Percentiles rank a stretch among this genome's conserved stretches.
These are phyloP conservation scores for Lentinus tigrinus DNA, from an alignment of 768 basidiomycete genomes.

Conservation along the genomic window DNA sequence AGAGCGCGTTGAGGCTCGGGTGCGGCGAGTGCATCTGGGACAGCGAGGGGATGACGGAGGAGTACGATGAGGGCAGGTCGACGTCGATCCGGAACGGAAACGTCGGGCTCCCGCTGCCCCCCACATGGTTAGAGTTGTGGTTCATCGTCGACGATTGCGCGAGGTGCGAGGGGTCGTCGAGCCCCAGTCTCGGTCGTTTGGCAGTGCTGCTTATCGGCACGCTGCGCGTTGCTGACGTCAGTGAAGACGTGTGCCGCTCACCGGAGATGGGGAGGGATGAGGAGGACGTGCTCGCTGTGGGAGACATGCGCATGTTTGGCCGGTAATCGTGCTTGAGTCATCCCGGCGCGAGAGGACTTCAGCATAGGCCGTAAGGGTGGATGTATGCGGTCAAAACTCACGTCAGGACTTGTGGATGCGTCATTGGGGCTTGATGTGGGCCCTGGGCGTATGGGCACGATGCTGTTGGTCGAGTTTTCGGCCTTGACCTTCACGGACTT, in stretches of 20 bases:
- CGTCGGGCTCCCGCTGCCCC: constrained; percentile 10
- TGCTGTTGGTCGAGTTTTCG: constrained; percentile 10
- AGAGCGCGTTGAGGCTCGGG: constrained; percentile 15
- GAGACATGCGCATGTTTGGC: constrained; percentile 16
- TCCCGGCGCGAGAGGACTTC: background rate
- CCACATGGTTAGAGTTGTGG: constrained; percentile 12
- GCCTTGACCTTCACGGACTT: constrained; percentile 19
- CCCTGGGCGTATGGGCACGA: constrained; percentile 21
- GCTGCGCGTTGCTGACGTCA: constrained; percentile 17
- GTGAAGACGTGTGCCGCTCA: constrained; percentile 24
- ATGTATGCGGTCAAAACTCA: background rate
- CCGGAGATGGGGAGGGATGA: constrained; percentile 28
- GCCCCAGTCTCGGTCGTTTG: constrained; percentile 20
- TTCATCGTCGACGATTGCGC: constrained; percentile 17
- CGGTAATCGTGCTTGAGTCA: constrained; percentile 24
- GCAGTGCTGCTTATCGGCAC: constrained; percentile 17
- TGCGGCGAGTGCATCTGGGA: constrained; percentile 19
- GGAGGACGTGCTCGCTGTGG: constrained; percentile 12
- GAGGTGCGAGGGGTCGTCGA: constrained; percentile 14
- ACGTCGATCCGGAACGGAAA: constrained; percentile 30
- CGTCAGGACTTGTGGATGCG: constrained; percentile 14
- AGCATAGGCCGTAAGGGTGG: background rate
- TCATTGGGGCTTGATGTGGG: constrained; percentile 2
- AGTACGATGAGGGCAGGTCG: constrained; percentile 23
- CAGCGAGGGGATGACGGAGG: constrained; percentile 11